These are phyloP conservation scores for Paecilomyces sp. DNA, from an alignment of 2,329 filamentous ascomycete species.

Conservation along the genomic window DNA sequence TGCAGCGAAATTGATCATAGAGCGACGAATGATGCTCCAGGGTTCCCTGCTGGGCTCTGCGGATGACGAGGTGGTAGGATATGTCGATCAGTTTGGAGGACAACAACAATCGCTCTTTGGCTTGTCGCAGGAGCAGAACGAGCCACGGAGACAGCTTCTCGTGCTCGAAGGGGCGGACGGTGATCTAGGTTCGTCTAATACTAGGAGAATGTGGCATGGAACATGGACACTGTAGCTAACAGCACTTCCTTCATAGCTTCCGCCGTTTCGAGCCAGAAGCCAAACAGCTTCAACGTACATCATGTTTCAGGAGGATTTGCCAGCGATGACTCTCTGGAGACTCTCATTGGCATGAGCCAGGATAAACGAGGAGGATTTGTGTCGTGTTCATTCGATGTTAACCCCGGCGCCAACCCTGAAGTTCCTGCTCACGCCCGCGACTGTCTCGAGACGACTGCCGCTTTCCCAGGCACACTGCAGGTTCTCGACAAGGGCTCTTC, in stretches of 20 bases:
- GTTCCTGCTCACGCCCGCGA: slow-evolving; percentile 9
- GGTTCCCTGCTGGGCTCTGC: slow-evolving; percentile 31
- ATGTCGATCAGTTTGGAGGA: slow-evolving; percentile 57
- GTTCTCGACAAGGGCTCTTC: slow-evolving; percentile 12
- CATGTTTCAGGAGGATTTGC: slow-evolving; percentile 8
- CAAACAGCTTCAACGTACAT: slow-evolving; percentile 10
- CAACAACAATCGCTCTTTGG: slow-evolving; percentile 46
- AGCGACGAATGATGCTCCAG: slow-evolving; percentile 45
- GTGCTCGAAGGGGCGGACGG: slow-evolving; percentile 52
- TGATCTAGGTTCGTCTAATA: slow-evolving; percentile 51
- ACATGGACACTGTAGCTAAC: neutral
- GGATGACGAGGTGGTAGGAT: slow-evolving; percentile 45
- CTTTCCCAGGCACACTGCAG: slow-evolving; percentile 8
- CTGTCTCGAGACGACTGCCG: slow-evolving; percentile 14
- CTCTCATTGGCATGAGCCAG: neutral
- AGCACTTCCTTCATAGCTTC: slow-evolving; percentile 6
- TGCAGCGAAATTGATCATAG: slow-evolving; percentile 30
- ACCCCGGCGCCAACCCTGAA: neutral
- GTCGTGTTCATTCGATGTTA: neutral
- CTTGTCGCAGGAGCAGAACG: slow-evolving; percentile 12
- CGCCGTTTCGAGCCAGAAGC: slow-evolving; percentile 8
- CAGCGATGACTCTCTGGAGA: slow-evolving; percentile 6
- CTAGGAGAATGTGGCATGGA: slow-evolving; percentile 17
- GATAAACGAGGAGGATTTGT: neutral
- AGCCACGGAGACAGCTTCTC: slow-evolving; percentile 24